These are phyloP conservation scores for Penicillium alfredii DNA, from an alignment of 495 filamentous ascomycete species.

Conservation along the genomic window DNA sequence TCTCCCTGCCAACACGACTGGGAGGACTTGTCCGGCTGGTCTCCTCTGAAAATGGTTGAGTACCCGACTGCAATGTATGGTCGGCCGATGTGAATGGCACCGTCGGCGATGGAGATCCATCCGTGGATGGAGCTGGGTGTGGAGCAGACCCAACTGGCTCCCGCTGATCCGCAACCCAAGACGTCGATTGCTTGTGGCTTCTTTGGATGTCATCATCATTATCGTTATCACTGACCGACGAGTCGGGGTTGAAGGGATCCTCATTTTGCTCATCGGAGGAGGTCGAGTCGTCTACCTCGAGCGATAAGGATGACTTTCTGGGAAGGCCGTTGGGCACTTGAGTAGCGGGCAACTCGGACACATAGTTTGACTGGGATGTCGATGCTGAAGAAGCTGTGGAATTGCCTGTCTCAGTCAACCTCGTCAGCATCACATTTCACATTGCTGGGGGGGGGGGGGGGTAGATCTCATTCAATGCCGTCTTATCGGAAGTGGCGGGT, in stretches of 20 bases:
- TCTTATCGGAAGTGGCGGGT: slow-evolving; percentile 20
- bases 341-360: too few relatives aligned
- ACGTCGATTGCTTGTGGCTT: slow-evolving; percentile 13
- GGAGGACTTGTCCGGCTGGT: slow-evolving; percentile 28
- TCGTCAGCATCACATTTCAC: slow-evolving; percentile 6
- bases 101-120: slow-evolving; percentile 14
- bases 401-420: slow-evolving; percentile 9
- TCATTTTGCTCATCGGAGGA: slow-evolving; percentile 24
- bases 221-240: slow-evolving; percentile 24
- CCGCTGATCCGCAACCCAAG: too few relatives aligned
- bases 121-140: slow-evolving; percentile 25
- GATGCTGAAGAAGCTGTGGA: slow-evolving; percentile 3
- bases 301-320: slow-evolving; percentile 16
- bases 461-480: slow-evolving; percentile 1
- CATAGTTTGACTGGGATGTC: neutral
- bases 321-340: slow-evolving; percentile 17
- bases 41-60: slow-evolving; percentile 26
- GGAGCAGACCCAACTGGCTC: slow-evolving; percentile 21
- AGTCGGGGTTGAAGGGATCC: slow-evolving; percentile 29
- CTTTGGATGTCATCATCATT: slow-evolving; percentile 2
- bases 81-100: slow-evolving; percentile 6
- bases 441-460: slow-evolving; percentile 1
- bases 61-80: slow-evolving; percentile 18
- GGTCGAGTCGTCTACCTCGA: slow-evolving; percentile 23
- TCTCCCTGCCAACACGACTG: slow-evolving; percentile 28